These are phyloP conservation scores for Pestalotiopsis sp. DNA, from an alignment of 2,329 filamentous ascomycete species.

Conservation along the genomic window DNA sequence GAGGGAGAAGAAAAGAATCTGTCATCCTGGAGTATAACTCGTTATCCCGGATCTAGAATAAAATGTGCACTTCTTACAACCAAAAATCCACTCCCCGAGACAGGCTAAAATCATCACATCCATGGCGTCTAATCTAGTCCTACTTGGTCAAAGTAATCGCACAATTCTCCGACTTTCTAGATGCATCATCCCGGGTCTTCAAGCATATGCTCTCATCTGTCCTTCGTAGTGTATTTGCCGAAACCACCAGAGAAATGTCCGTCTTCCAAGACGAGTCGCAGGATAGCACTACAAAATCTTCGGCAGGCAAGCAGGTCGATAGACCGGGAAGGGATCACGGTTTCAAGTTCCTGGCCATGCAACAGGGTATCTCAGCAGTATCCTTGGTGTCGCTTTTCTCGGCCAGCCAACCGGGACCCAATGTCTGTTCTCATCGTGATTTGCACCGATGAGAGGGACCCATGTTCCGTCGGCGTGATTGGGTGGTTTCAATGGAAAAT, in stretches of 20 bases:
- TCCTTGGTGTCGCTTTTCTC: not conserved
- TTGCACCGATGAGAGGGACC: not conserved
- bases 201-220: not conserved
- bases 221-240: not conserved
- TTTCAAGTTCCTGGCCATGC: not conserved
- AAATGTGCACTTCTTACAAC: not conserved
- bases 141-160: not conserved
- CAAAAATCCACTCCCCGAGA: not conserved
- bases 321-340: not conserved
- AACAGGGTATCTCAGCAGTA: not conserved
- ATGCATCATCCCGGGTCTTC: not conserved
- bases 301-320: not conserved
- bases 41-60: not conserved
- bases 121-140: not conserved
- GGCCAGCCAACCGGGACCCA: not conserved
- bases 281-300: not conserved
- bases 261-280: not conserved
- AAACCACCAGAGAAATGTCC: not conserved
- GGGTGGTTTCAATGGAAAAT: not conserved
- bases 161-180: not conserved
- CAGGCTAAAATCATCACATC: not conserved
- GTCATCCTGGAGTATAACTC: not conserved
- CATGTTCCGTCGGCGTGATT: not conserved
- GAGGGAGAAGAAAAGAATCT: not conserved
- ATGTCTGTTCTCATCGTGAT: not conserved